Base-by-base conservation (phyloP, 129 eudicot species). In the Tanacetum coccineum region DNA sequence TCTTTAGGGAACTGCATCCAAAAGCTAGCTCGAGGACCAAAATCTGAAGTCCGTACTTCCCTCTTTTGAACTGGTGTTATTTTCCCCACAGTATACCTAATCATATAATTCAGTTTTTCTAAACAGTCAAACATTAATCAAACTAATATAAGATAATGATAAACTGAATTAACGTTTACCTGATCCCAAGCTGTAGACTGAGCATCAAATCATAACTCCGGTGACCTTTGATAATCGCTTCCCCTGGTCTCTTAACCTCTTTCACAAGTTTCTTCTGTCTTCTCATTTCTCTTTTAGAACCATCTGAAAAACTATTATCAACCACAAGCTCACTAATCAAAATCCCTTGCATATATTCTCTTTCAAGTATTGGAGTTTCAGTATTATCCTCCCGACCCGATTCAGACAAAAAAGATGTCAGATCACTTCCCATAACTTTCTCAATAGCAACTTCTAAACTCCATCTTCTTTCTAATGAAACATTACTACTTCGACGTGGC, bases 311-410 rank as follows among this genome's bases (percentile, higher is more conserved):
- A 13, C 80, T 56, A 75, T 78, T 60, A 61, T 68, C 83, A 1
- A 86, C 68, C 36, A 93, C 96, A 55, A 89, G 78, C 82, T 93
- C 99, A 66, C 89, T 93, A 30, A 93, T 93, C 22, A 93, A 74
- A 52, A 93, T 92, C 70, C 99, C 99, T 78, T 93, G 99, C 99
- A 93, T 93, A 58, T 93, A 93, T 63, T 93, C 99, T 73, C 99
- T 73, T 75, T 93, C 99, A 25, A 88, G 77, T 15, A 93, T 89
- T 58, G 96, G 88, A 69, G 82, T 67, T 58, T 76, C 76, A 17
- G 32, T 56, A 12, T 67, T 81, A 66, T 75, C 79, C 76, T 82
- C 90, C 26, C 62, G 80, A 21, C 72, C 48, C 56, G 76, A 45
- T 12, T 87, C 95, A 40, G 93, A 74, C 64, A 75, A 62, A 49